Conservation (phyloP, 805 yeast species). For the Hanseniaspora jakobsenii region DNA sequence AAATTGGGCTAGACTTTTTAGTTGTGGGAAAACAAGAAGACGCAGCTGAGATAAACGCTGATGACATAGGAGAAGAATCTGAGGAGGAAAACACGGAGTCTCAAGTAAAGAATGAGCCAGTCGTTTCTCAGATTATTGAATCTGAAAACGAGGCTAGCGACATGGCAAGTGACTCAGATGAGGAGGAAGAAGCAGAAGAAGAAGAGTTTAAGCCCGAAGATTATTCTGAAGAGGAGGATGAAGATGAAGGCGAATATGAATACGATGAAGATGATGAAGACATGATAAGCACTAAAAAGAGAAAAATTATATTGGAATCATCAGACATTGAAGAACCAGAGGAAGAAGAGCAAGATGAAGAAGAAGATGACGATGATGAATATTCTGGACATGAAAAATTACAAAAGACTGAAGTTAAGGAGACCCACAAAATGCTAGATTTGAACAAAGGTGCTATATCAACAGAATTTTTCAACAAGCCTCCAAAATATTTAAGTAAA, state of each 20-base stretch:
- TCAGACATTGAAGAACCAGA: slow-evolving; percentile 11
- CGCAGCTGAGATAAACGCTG: slow-evolving; percentile 12
- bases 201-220: slow-evolving; percentile 21
- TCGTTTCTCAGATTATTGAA: neutral
- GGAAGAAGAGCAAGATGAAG: no score
- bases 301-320: slow-evolving; percentile 19
- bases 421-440: slow-evolving; percentile 13
- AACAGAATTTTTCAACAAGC: slow-evolving; percentile 44
- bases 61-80: slow-evolving; percentile 10
- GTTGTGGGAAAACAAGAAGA: slow-evolving; percentile 21
- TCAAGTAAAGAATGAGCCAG: slow-evolving; percentile 18
- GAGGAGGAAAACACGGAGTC: slow-evolving; percentile 22
- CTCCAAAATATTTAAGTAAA: slow-evolving; percentile 56
- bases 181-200: slow-evolving; percentile 26
- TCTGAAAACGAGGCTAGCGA: slow-evolving; percentile 17
- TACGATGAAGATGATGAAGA: slow-evolving; percentile 23
- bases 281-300: slow-evolving; percentile 25
- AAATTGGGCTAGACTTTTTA: slow-evolving; percentile 23
- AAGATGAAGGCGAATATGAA: slow-evolving; percentile 27
- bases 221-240: slow-evolving; percentile 27
- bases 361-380: no score
- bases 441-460: slow-evolving; percentile 7
- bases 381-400: no score
- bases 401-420: no score
- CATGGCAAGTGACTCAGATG: slow-evolving; percentile 23